phyloP scores from a whole-genome alignment of 495 filamentous ascomycete genomes.

The Umbilicaria muhlenbergii region DNA sequence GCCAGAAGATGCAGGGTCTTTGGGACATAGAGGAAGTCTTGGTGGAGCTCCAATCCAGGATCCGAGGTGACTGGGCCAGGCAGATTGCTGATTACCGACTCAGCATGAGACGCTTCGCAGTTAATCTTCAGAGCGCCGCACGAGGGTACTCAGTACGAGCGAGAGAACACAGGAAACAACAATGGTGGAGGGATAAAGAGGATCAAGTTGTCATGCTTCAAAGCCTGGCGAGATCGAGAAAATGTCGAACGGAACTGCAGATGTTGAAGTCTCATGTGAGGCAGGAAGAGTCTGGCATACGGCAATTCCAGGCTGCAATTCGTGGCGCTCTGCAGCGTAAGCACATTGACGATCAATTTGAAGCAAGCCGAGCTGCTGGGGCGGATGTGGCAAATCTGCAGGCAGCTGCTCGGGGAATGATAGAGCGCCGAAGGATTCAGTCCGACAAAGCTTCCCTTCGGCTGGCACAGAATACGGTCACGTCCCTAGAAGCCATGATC shows the following conservation, averaged over 20 bases:
- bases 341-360: slow-evolving; percentile 27
- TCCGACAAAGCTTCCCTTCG: slow-evolving; percentile 18
- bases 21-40: slow-evolving; percentile 77
- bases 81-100: slow-evolving; percentile 67
- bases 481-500: slow-evolving; percentile 25
- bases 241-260: slow-evolving; percentile 52
- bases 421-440: slow-evolving; percentile 16
- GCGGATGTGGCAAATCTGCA: slow-evolving; percentile 47
- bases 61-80: slow-evolving; percentile 64
- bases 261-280: slow-evolving; percentile 45
- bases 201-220: slow-evolving; percentile 64
- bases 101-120: slow-evolving; percentile 61
- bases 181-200: slow-evolving; percentile 56
- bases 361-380: slow-evolving; percentile 30
- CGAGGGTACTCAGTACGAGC: slow-evolving; percentile 67
- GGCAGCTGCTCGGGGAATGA: slow-evolving; percentile 46
- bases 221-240: slow-evolving; percentile 63
- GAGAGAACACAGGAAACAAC: slow-evolving; percentile 40
- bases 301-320: slow-evolving; percentile 44
- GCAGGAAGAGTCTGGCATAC: slow-evolving; percentile 38
- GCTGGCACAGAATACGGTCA: slow-evolving; percentile 10
- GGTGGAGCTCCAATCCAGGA: slow-evolving; percentile 64
- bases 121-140: slow-evolving; percentile 59
- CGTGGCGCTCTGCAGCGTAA: slow-evolving; percentile 42
- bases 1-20: slow-evolving; percentile 70